phyloP scores from a whole-genome alignment of 306 rosid species.

The Cicer chorassanicum region DNA sequence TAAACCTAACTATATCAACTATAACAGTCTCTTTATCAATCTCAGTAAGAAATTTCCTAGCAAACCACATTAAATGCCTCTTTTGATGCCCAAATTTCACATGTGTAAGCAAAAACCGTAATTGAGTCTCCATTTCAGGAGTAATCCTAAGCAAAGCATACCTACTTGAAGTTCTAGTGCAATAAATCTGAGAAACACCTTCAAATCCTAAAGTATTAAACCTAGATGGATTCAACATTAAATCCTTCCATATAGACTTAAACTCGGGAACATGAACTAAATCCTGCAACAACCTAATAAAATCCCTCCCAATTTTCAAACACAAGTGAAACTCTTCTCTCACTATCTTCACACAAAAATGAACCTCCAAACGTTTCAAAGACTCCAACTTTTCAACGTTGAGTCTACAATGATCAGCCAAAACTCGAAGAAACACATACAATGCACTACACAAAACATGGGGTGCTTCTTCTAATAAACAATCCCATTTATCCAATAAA shows the following conservation, averaged over 20 bases:
- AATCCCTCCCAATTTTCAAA: conserved; percentile 79
- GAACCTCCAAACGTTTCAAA: conserved; percentile 65
- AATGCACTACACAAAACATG: conserved; percentile 62
- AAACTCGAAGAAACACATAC: conserved; percentile 70
- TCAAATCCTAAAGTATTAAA: conserved; percentile 56
- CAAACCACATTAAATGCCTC: conserved; percentile 81
- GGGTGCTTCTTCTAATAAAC: conserved; percentile 58
- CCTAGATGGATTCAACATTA: conserved; percentile 52
- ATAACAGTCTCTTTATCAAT: conserved; percentile 63
- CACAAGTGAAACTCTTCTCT: conserved; percentile 71
- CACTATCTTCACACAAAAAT: conserved; percentile 66
- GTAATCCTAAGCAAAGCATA: conserved; percentile 67
- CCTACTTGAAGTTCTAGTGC: conserved; percentile 61
- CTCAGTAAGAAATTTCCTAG: conserved; percentile 61
- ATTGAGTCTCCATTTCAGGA: conserved; percentile 76
- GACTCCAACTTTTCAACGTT: conserved; percentile 50
- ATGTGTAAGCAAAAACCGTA: conserved; percentile 72
- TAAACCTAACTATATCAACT: conserved; percentile 73
- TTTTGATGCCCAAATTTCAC: conserved; percentile 74
- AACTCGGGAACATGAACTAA: conserved; percentile 71
- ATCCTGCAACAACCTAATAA: conserved; percentile 74
- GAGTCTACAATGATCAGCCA: conserved; percentile 66
- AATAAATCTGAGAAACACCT: conserved; percentile 65
- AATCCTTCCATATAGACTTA: conserved; percentile 66
- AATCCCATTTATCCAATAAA: conserved; percentile 57